phyloP scores from a whole-genome alignment of 768 basidiomycete genomes.

The Lactarius indigo region DNA sequence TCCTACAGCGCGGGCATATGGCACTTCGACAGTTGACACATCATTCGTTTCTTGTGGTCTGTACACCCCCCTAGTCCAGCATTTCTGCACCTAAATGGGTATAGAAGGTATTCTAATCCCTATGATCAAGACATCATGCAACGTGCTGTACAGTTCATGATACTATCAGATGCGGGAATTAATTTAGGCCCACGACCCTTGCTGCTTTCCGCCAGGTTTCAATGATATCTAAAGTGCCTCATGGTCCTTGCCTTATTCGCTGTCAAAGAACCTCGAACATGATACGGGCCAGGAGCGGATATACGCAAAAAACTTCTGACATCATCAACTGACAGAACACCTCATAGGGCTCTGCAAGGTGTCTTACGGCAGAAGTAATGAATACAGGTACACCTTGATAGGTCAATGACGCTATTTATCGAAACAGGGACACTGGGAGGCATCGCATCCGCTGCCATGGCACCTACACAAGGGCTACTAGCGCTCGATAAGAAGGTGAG shows the following conservation, averaged over 20 bases:
- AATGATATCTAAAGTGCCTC: background rate
- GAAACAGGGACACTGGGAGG: background rate
- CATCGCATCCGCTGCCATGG: background rate
- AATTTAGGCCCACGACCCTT: background rate
- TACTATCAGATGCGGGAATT: conserved; percentile 1
- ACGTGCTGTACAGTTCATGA: background rate
- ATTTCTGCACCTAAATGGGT: background rate
- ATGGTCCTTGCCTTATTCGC: background rate
- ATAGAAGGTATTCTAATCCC: background rate
- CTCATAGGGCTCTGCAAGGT: background rate
- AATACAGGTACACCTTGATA: background rate
- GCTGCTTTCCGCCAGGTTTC: background rate
- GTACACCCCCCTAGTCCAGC: background rate
- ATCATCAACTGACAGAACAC: background rate
- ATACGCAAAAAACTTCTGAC: background rate
- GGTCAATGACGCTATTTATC: background rate
- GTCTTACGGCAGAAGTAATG: background rate
- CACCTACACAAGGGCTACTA: background rate
- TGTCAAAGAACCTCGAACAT: background rate
- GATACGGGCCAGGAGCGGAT: background rate
- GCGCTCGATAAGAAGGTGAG: background rate
- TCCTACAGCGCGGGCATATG: background rate
- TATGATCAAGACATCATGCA: background rate
- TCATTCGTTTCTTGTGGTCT: background rate
- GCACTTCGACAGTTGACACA: background rate